Evolutionary conservation across 441 rosid genomes (phyloP).

Genomic region (Adansonia grandidieri): DNA sequence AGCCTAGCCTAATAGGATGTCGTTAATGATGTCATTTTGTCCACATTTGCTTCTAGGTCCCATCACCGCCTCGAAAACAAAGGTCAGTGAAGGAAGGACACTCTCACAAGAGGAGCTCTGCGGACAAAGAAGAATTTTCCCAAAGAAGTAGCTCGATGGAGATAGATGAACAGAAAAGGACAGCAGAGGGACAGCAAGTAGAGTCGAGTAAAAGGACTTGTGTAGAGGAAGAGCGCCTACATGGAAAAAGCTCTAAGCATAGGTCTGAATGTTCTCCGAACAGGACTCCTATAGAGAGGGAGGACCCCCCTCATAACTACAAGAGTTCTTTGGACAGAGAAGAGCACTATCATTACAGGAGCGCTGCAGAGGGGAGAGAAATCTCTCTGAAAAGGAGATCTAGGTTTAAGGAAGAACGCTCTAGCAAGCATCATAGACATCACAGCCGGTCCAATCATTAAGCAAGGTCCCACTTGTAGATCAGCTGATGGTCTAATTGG

Average conservation of each 20-base stretch:
- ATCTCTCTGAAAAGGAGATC: slow-evolving; percentile 27
- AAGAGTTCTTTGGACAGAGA: slow-evolving; percentile 39
- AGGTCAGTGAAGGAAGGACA: slow-evolving; percentile 40
- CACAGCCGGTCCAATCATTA: slow-evolving; percentile 2
- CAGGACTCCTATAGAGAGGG: slow-evolving; percentile 38
- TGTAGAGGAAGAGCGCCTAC: slow-evolving; percentile 37
- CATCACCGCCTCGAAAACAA: slow-evolving; percentile 82
- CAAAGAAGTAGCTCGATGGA: slow-evolving; percentile 31
- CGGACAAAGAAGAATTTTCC: slow-evolving; percentile 46
- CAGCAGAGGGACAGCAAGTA: background rate
- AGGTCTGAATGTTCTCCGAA: slow-evolving; percentile 35
- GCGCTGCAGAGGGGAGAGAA: slow-evolving; percentile 36
- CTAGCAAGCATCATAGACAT: slow-evolving; percentile 24
- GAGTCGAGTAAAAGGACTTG: slow-evolving; percentile 27
- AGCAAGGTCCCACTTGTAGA: background rate
- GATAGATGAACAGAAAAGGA: slow-evolving; percentile 29
- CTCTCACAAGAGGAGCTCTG: slow-evolving; percentile 23
- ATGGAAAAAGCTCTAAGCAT: slow-evolving; percentile 37
- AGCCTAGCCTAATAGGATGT: slow-evolving; percentile 1
- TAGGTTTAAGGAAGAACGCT: slow-evolving; percentile 8
- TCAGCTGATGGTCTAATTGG: background rate
- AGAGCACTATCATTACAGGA: slow-evolving; percentile 32
- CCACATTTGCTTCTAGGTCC: slow-evolving; percentile 52
- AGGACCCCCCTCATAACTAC: slow-evolving; percentile 34
- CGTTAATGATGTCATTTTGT: slow-evolving; percentile 13